Evolutionary conservation across 495 filamentous ascomycete genomes (phyloP).

Genomic region (Aspergillus cavernicola): DNA sequence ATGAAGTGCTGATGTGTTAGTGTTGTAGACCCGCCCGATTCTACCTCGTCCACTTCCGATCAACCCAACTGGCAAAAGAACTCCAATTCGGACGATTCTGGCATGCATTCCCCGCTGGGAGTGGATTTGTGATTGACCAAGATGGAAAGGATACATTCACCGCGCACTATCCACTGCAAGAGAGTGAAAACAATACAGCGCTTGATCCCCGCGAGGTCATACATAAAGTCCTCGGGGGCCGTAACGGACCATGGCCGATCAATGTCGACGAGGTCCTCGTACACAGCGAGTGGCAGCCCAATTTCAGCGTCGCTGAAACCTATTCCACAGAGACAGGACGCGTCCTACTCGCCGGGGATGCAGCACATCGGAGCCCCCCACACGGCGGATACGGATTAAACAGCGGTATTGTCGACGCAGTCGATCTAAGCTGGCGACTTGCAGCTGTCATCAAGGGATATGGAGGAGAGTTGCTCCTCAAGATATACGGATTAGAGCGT

Average conservation of each 20-base stretch:
- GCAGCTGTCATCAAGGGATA: constrained; percentile 23
- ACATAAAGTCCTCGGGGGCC: constrained; percentile 23
- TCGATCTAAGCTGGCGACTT: constrained; percentile 29
- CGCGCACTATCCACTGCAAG: constrained; percentile 17
- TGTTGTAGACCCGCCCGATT: constrained; percentile 16
- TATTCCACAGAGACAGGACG: constrained; percentile 21
- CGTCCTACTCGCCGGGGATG: constrained; percentile 53
- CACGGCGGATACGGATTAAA: constrained; percentile 37
- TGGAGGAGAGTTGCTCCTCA: constrained; percentile 18
- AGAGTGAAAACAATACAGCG: background rate
- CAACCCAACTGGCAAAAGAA: constrained; percentile 19
- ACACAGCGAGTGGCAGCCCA: constrained; percentile 19
- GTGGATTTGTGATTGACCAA: constrained; percentile 25
- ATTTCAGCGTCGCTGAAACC: constrained; percentile 17
- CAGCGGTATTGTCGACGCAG: constrained; percentile 28
- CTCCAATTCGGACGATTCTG: constrained; percentile 21
- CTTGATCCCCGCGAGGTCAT: constrained; percentile 21
- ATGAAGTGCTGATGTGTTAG: background rate
- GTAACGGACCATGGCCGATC: constrained; percentile 10
- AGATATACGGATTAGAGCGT: constrained; percentile 23
- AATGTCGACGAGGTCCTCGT: constrained; percentile 33
- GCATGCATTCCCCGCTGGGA: constrained; percentile 23
- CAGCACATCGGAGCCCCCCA: constrained; percentile 49
- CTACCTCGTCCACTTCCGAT: constrained; percentile 31
- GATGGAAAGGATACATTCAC: constrained; percentile 32